Evolutionary conservation across 495 filamentous ascomycete species (phyloP).

Genomic region (Penicillium manginii): DNA sequence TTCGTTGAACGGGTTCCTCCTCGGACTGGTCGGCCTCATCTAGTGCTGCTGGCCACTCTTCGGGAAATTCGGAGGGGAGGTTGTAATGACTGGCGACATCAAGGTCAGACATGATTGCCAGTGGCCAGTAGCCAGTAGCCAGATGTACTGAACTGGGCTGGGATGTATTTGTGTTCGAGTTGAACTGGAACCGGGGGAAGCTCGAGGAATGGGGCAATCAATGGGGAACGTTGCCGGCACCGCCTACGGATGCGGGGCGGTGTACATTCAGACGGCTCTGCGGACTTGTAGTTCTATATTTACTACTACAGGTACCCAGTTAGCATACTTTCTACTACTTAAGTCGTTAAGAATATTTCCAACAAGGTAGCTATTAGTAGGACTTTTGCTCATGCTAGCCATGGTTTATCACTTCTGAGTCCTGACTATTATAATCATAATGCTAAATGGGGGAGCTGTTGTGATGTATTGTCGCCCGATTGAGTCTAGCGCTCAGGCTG

Average conservation of each 20-base stretch:
- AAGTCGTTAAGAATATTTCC: too few species aligned
- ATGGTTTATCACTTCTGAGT: too few species aligned
- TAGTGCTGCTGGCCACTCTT: slow-evolving; percentile 84
- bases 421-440: too few species aligned
- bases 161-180: background rate
- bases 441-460: too few species aligned
- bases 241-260: background rate
- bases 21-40: slow-evolving; percentile 72
- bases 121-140: slow-evolving; percentile 19
- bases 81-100: slow-evolving; percentile 89
- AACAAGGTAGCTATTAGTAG: too few species aligned
- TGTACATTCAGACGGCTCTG: background rate
- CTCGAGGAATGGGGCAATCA: background rate
- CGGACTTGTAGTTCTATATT: too few species aligned
- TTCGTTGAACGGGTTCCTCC: slow-evolving; percentile 57
- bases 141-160: slow-evolving; percentile 9
- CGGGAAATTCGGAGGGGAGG: slow-evolving; percentile 75
- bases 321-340: too few species aligned
- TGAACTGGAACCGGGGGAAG: background rate
- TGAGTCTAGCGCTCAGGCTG: too few species aligned
- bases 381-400: too few species aligned
- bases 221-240: background rate
- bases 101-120: slow-evolving; percentile 61
- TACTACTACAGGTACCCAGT: too few species aligned
- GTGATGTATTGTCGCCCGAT: too few species aligned